Base-by-base conservation (phyloP, 1,284 basidiomycete genomes). In the Microbotryum lychnidis-dioicae region DNA sequence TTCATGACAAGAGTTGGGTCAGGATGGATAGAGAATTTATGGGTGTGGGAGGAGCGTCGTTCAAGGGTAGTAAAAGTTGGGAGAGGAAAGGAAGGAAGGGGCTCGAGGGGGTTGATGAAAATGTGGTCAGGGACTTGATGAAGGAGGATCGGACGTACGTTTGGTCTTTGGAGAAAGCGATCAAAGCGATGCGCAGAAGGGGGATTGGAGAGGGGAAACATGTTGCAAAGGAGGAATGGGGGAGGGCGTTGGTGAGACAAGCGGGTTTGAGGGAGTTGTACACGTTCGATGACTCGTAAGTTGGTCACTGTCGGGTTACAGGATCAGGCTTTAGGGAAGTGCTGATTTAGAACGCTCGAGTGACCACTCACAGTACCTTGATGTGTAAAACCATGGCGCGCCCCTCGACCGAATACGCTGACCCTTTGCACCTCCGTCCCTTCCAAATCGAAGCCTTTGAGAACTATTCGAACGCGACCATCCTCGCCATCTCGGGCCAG, bases 401-500 rank as follows among this genome's bases (percentile, higher is more conserved):
- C 5, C 77, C 79, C 1, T 68, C 73, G 1, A 69, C 67, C n/a
- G 74, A 78, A 64, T 75, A 76, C 54, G 74, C 70, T 23, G 75
- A 73, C 8, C 73, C 72, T 49, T 60, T 72, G 49, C 62, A 59
- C 5, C 69, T 80, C 57, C 74, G 74, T 18, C 77, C 79, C 2
- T 68, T 78, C 27, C 66, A 71, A 33, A 57, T 63, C 46, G n/a
- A 68, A 54, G 66, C 73, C 3, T 69, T 70, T 3, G 74, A 76
- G 4, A 76, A 33, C 16, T 42, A 54, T n/a, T 14, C 33, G 3
- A 6, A 31, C 20, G 25, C 47, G 16, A 47, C 27, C 3, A 61
- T 80, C 47, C 70, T 80, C 27, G 53, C 77, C 10, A 66, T 81
- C 54, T 73, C 71, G 8, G 79, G 80, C 31, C 78, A 80, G 60